Base-by-base conservation (phyloP, 805 yeast species). In the Ogataea trehaloabstinens region DNA sequence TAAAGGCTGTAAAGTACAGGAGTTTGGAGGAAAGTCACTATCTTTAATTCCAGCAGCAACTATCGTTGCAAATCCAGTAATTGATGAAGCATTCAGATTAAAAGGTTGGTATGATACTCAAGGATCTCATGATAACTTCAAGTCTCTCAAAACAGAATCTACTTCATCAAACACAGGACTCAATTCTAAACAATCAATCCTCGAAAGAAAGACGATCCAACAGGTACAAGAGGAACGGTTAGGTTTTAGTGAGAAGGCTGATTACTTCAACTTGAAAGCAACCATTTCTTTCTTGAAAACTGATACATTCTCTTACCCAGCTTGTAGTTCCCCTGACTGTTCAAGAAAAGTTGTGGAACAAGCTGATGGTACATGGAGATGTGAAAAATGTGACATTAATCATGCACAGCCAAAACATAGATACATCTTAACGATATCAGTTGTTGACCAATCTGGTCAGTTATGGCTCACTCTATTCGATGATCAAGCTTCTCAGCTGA, bases 31-130 rank as follows among this genome's bases (percentile, higher is more conserved):
- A 19, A 80, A 91, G 57, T 74, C 86, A 11, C 69, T 93, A 49
- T 82, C 95, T 1, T 74, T 89, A 61, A 80, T 90, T 18, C 87
- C 82, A 44, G 74, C 86, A 8, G 89, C 96, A 16, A 74, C 85
- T 1, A 65, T 93, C 47, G 61, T 80, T 25, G 73, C 85, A 10
- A 86, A 87, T 54, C 99, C 99, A 2, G 96, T 90, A 56, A 75
- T 85, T 17, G 82, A 86, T 15, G 96, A 88, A 60, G 91, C 97
- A 4, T 88, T 80, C 60, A 73, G 78, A 38, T 73, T 93, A 51
- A 87, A 88, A 62, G 98, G 98, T 5, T 93, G 99, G 99, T 93
- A 80, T 56, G 95, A 88, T 55, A 75, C 83, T 28, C 79, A 76
- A 50, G 97, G 96, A 28, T 71, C 73, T 17, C 64, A 68, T 38